A percentile compares a stretch with the other conserved stretches of the same genome.
Evolutionary conservation across 768 basidiomycete species (phyloP).

Genomic region (Tephrocybe sp.): DNA sequence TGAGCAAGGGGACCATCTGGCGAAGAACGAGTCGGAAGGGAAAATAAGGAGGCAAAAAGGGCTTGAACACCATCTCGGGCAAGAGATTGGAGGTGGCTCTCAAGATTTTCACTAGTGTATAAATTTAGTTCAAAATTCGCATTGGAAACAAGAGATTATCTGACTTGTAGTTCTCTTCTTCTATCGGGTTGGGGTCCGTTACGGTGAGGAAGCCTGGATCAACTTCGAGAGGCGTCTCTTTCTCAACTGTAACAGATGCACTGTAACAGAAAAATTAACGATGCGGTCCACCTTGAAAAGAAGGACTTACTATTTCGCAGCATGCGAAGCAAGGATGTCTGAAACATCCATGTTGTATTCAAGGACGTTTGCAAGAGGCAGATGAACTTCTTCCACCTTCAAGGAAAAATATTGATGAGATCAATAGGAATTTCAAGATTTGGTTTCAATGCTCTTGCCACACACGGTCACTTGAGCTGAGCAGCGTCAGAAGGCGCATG

Average conservation of each 20-base stretch:
- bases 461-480: slow-evolving; percentile 3
- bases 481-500: too few relatives aligned
- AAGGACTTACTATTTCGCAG: slow-evolving; percentile 61
- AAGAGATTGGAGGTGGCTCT: slow-evolving; percentile 75
- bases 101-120: slow-evolving; percentile 61
- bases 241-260: slow-evolving; percentile 68
- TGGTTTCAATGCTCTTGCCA: slow-evolving; percentile 14
- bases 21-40: slow-evolving; percentile 73
- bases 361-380: not conserved
- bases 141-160: slow-evolving; percentile 18
- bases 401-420: slow-evolving; percentile 9
- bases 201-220: slow-evolving; percentile 84
- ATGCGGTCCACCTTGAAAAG: not conserved
- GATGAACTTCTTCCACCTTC: slow-evolving; percentile 11
- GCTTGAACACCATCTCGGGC: slow-evolving; percentile 82
- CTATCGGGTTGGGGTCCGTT: slow-evolving; percentile 85
- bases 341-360: slow-evolving; percentile 71
- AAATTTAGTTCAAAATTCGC: not conserved
- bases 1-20: slow-evolving; percentile 80
- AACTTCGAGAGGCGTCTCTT: slow-evolving; percentile 74
- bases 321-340: slow-evolving; percentile 69
- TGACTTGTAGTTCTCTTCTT: slow-evolving; percentile 80
- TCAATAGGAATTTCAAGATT: slow-evolving; percentile 1
- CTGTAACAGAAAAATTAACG: slow-evolving; percentile 30
- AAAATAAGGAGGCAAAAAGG: slow-evolving; percentile 76